These are phyloP conservation scores for Thermoascus crustaceus DNA, from an alignment of 2,329 filamentous ascomycete species.

Conservation along the genomic window DNA sequence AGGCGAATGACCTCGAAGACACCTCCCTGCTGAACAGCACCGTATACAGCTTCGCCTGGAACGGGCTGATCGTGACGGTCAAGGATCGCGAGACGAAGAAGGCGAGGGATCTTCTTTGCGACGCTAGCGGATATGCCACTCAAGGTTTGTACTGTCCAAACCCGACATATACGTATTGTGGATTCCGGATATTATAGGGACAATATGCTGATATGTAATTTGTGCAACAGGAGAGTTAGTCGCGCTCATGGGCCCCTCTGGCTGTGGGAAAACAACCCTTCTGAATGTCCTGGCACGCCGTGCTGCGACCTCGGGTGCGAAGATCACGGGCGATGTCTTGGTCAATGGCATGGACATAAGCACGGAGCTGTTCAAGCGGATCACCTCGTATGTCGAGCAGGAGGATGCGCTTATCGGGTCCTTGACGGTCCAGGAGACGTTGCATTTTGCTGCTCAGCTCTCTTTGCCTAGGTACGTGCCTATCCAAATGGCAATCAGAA, in stretches of 20 bases:
- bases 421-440: constrained; percentile 69
- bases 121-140: too few relatives aligned
- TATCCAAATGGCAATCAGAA: constrained; percentile 10
- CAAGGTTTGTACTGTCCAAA: too few relatives aligned
- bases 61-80: too few relatives aligned
- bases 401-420: constrained; percentile 77
- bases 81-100: too few relatives aligned
- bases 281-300: constrained; percentile 69
- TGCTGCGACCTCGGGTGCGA: constrained; percentile 45
- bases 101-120: too few relatives aligned
- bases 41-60: too few relatives aligned
- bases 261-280: constrained; percentile 71
- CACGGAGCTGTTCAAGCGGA: constrained; percentile 49
- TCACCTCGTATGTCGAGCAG: constrained; percentile 77
- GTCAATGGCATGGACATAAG: constrained; percentile 56
- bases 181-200: too few relatives aligned
- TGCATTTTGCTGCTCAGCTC: constrained; percentile 68
- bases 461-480: constrained; percentile 50
- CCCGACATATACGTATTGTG: too few relatives aligned
- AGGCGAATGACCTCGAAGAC: too few relatives aligned
- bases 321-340: constrained; percentile 46
- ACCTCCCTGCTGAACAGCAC: too few relatives aligned
- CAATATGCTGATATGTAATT: too few relatives aligned
- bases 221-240: constrained; percentile 69
- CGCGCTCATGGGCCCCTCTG: constrained; percentile 73